Base-by-base conservation (phyloP, 495 filamentous ascomycete species). In the Astrocystis sublimbata region DNA sequence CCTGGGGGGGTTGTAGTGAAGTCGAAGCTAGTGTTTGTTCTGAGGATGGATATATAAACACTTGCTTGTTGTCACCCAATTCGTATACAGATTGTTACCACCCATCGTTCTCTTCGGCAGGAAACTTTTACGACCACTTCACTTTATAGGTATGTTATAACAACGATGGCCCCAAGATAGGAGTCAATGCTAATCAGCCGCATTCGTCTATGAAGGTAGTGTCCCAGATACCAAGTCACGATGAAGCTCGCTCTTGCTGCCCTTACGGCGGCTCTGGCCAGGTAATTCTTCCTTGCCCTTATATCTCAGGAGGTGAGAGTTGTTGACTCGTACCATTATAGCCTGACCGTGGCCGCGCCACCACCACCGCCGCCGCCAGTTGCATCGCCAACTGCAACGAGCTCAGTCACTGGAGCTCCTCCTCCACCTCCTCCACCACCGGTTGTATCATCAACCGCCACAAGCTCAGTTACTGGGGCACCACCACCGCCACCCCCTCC, bases 231-330 rank as follows among this genome's bases (percentile, higher is more conserved):
- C 61, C 9, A 17, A 49, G 17, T 21, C 10, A 49, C 56, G n/a
- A 71, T 68, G 68, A 68, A 68, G 43, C 23, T 61, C 50, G 30
- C 55, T 46, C 6, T 63, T 54, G 55, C 60, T 36, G 33, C 58
- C 42, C 31, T 68, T 6, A 12, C 61, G 6, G 55, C 55, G 55
- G 68, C 58, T 13, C 42, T 68, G 19, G 68, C 65, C 40, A 62
- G 68, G 65, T 71, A 62, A 55, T 61, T 33, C 15, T 40, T n/a
- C 24, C 24, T 15, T 6, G 2, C 5, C 21, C 19, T 8, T 4
- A 35, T 60, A 19, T 21, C 24, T 10, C 21, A 24, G 26, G 19
- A 12, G 23, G 6, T 4, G 12, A 7, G 46, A 40, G 41, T 30
- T 15, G n/a, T 23, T 6, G 12, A 45, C 35, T 55, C 1, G 41